These are phyloP conservation scores for Colletotrichum incanum DNA, from an alignment of 2,329 filamentous ascomycete species.

Conservation along the genomic window DNA sequence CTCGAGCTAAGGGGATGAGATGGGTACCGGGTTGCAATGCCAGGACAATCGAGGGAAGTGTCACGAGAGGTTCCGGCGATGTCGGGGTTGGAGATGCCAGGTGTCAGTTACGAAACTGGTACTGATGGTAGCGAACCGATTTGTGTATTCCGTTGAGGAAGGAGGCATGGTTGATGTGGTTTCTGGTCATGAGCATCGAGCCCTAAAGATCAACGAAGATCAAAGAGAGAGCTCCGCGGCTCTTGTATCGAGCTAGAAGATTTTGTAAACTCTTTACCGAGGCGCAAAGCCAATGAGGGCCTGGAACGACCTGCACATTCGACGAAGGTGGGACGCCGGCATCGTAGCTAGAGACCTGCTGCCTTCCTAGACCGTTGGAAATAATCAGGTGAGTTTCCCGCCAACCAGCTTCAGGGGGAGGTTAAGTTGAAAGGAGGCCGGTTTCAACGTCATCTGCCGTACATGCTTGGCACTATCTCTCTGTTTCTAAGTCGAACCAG, in stretches of 20 bases:
- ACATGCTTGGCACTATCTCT: background rate
- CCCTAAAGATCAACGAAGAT: background rate
- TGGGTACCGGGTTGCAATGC: background rate
- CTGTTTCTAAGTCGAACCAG: background rate
- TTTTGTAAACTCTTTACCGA: background rate
- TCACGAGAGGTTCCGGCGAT: too few species aligned
- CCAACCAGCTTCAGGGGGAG: background rate
- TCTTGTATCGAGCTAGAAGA: background rate
- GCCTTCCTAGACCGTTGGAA: too few species aligned
- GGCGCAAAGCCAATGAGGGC: background rate
- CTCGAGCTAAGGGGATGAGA: background rate
- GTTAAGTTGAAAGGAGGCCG: background rate
- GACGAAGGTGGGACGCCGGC: background rate
- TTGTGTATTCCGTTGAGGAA: background rate
- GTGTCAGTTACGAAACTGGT: background rate
- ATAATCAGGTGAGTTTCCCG: background rate
- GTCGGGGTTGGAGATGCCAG: background rate
- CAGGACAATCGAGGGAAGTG: background rate
- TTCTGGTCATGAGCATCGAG: background rate
- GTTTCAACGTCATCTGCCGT: background rate
- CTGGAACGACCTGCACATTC: background rate
- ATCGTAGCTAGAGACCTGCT: background rate
- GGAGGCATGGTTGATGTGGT: background rate
- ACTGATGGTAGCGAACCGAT: background rate
- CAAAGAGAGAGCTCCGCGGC: background rate